These are phyloP conservation scores for Pezicula radicicola DNA, from an alignment of 2,329 filamentous ascomycete genomes.

Conservation along the genomic window DNA sequence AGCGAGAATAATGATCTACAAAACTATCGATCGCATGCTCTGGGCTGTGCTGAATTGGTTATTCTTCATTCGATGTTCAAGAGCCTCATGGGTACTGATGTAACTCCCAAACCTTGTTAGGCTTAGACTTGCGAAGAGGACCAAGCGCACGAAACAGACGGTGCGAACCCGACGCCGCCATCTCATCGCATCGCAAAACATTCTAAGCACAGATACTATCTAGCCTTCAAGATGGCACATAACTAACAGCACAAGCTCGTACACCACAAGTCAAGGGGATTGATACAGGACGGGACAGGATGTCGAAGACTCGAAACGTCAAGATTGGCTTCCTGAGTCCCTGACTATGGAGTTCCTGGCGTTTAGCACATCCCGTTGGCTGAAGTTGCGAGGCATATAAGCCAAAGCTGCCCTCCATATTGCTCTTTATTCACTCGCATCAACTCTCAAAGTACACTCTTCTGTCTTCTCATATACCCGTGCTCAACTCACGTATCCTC, in stretches of 20 bases:
- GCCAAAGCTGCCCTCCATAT: not conserved
- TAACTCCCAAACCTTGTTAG: not conserved
- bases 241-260: not conserved
- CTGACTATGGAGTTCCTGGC: too few relatives aligned
- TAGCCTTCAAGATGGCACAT: not conserved
- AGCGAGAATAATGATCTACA: not conserved
- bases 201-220: not conserved
- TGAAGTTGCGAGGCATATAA: not conserved
- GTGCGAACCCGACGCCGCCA: not conserved
- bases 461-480: not conserved
- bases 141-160: not conserved
- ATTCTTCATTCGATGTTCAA: not conserved
- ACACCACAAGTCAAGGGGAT: not conserved
- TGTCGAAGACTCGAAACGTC: not conserved
- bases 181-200: conserved; percentile 10
- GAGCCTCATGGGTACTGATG: not conserved
- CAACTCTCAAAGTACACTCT: not conserved
- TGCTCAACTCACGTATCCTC: not conserved
- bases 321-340: too few relatives aligned
- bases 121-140: not conserved
- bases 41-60: not conserved
- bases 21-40: not conserved
- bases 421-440: not conserved
- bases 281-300: not conserved
- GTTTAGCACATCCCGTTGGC: not conserved